phyloP scores from a whole-genome alignment of 257 asterid species.

The Verbena officinalis region DNA sequence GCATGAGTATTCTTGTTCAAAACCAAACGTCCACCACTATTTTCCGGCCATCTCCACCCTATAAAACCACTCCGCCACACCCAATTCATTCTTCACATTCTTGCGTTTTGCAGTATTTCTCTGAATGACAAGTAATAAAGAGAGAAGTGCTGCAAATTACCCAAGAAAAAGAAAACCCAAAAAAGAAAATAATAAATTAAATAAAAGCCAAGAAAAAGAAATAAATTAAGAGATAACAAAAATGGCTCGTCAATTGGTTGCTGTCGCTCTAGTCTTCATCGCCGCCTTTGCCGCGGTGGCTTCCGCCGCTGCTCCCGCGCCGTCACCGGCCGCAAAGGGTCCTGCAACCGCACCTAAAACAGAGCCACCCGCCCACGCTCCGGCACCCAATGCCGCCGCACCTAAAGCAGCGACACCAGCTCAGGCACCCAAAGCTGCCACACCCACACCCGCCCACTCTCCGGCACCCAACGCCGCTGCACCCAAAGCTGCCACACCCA shows the following conservation, averaged over 20 bases:
- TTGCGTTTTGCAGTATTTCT: constrained; percentile 44
- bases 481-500: no score
- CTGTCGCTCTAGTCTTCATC: constrained; percentile 48
- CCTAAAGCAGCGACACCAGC: no score
- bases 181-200: background rate
- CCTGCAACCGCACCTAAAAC: background rate
- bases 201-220: background rate
- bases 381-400: background rate
- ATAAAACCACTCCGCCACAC: constrained; percentile 31
- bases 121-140: background rate
- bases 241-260: constrained; percentile 68
- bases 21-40: no score
- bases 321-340: constrained; percentile 28
- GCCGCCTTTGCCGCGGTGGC: constrained; percentile 55
- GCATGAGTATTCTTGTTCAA: no score
- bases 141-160: constrained; percentile 48
- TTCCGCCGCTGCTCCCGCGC: constrained; percentile 54
- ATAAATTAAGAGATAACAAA: background rate
- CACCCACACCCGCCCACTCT: background rate
- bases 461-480: constrained; percentile 11
- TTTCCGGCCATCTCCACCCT: constrained; percentile 33
- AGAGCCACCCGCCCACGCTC: no score
- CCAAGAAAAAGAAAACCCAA: background rate
- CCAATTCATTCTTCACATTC: constrained; percentile 19
- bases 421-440: constrained; percentile 15